Percentiles rank a stretch among this genome's conserved stretches.
These are phyloP conservation scores for Podaxis sp. DNA, from an alignment of 768 basidiomycete genomes.

Conservation along the genomic window DNA sequence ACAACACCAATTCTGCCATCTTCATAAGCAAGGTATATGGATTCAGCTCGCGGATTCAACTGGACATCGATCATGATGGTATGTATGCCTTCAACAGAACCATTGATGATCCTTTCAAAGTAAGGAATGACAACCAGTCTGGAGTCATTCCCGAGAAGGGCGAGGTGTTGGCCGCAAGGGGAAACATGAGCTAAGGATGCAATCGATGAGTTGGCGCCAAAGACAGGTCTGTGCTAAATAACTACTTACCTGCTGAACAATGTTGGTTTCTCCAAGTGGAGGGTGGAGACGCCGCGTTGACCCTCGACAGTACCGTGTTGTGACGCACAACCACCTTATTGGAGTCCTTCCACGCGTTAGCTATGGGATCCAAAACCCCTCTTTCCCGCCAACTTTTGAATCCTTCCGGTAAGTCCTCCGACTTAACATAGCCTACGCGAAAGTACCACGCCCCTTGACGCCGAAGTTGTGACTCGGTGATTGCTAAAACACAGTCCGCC, in stretches of 20 bases:
- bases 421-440: background rate
- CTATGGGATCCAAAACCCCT: background rate
- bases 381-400: background rate
- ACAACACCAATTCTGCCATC: constrained; percentile 37
- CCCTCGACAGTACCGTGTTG: background rate
- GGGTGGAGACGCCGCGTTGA: background rate
- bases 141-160: constrained; percentile 31
- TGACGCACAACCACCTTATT: background rate
- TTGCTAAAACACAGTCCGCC: background rate
- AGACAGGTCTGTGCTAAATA: background rate
- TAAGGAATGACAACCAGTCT: constrained; percentile 37
- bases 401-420: background rate
- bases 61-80: constrained; percentile 35
- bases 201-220: background rate
- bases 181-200: constrained; percentile 38
- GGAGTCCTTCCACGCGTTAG: background rate
- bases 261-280: too few species aligned
- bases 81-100: constrained; percentile 20
- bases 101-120: constrained; percentile 33
- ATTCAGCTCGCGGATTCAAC: constrained; percentile 31
- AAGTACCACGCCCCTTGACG: background rate
- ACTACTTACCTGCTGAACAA: background rate
- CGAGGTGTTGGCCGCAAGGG: constrained; percentile 44
- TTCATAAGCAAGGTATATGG: constrained; percentile 48
- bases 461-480: background rate